phyloP scores from a whole-genome alignment of 2,329 filamentous ascomycete species.

The Aspergillus pseudoterreus region DNA sequence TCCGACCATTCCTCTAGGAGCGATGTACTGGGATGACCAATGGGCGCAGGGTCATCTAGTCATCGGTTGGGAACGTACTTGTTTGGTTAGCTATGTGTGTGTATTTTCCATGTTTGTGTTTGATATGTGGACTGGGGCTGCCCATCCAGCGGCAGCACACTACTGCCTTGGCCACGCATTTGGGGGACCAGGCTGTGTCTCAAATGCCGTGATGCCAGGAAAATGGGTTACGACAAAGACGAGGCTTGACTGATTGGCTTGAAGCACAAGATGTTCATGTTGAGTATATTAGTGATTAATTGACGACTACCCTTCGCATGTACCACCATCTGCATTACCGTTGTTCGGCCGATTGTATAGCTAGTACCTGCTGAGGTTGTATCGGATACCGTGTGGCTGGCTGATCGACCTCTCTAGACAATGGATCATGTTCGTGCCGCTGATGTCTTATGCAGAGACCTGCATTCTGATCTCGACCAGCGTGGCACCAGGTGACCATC shows the following conservation, averaged over 20 bases:
- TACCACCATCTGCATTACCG: background rate
- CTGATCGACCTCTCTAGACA: background rate
- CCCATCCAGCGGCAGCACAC: constrained; percentile 1
- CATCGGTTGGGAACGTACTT: constrained; percentile 11
- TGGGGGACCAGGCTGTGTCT: constrained; percentile 21
- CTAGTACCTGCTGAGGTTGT: no score
- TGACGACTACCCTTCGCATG: constrained; percentile 5
- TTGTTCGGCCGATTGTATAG: background rate
- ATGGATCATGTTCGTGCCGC: no score
- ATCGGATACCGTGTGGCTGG: background rate
- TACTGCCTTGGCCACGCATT: constrained; percentile 10
- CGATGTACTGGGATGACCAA: constrained; percentile 15
- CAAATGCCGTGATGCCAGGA: constrained; percentile 12
- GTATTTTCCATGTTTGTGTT: constrained; percentile 3
- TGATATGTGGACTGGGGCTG: constrained; percentile 3
- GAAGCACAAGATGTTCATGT: constrained; percentile 18
- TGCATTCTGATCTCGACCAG: background rate
- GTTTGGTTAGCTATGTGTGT: background rate
- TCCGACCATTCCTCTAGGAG: constrained; percentile 22
- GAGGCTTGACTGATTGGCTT: constrained; percentile 10
- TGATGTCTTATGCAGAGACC: background rate
- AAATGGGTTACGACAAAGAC: constrained; percentile 17
- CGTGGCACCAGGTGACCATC: background rate
- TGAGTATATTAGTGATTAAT: constrained; percentile 17
- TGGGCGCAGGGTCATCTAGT: constrained; percentile 14